Base-by-base conservation (phyloP, 129 eudicot genomes). In the Glebionis coronaria region DNA sequence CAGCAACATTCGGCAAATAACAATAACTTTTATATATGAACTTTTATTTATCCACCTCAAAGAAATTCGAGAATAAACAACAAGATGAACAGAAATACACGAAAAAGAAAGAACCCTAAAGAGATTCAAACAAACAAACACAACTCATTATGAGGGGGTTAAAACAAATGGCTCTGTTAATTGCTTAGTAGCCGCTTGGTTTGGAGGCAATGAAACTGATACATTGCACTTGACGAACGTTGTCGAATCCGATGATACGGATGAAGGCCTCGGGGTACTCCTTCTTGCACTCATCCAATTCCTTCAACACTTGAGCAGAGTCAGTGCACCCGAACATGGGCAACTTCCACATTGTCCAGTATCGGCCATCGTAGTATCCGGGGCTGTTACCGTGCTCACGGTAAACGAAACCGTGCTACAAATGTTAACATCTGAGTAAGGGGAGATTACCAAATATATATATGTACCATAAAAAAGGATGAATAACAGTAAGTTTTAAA, bases 321-420 rank as follows among this genome's bases (percentile, higher is more conserved):
- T 88, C 25, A 0, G 82, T 84, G 86, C 90, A 84, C 9, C 95
- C 95, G 64, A 79, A 88, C 95, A 88, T 88, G 28, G 95, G 95
- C 25, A 88, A 72, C 84, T 82, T 88, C 95, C 95, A 88, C 95
- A 88, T 88, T 46, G 90, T 84, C 95, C 95, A 87, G 95, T 87
- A 87, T 53, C 94, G 62, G 67, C 94, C 94, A 15, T 87, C 94
- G 44, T 87, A 83, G 89, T 87, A 87, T 38, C 95, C 95, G 13
- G 95, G 95, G 14, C 77, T 23, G 10, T 20, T 14, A 50, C 61
- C 9, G 84, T 84, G 21, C 82, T 84, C 84, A 68, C 95, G 95
- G 88, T 74, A 77, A 53, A 84, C 85, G 25, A 71, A 77, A 20
- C 69, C 68, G 62, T 78, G 25, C 25, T 23, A 23, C 25, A 23